Conservation (phyloP, 352 stramenopile species). For the Phytophthora capsici region DNA sequence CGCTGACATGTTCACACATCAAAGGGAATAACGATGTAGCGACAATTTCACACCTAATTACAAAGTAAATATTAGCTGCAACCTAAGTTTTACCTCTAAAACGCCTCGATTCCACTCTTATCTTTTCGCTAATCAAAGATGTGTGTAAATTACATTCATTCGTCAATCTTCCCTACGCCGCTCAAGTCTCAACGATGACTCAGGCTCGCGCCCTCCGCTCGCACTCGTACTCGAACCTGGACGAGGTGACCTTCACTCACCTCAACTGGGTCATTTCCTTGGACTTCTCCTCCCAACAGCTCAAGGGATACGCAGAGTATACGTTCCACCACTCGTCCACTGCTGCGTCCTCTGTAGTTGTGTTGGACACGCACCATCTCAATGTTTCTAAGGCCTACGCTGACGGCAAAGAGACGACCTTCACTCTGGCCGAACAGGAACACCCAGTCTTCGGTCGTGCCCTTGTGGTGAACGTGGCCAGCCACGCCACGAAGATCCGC, state of each 20-base stretch:
- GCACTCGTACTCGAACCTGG: slow-evolving; percentile 89
- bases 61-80: background rate
- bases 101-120: background rate
- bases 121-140: background rate
- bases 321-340: slow-evolving; percentile 53
- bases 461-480: slow-evolving; percentile 58
- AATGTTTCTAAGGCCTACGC: slow-evolving; percentile 65
- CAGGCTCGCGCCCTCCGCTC: slow-evolving; percentile 19
- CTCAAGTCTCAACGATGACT: slow-evolving; percentile 17
- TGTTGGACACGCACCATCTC: slow-evolving; percentile 90
- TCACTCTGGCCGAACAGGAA: slow-evolving; percentile 54
- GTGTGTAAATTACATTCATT: slow-evolving; percentile 24
- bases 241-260: slow-evolving; percentile 83
- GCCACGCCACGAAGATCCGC: slow-evolving; percentile 55
- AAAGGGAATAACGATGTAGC: background rate
- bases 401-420: slow-evolving; percentile 57
- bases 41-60: background rate
- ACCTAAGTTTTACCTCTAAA: background rate
- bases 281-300: slow-evolving; percentile 80
- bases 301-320: slow-evolving; percentile 89
- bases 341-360: slow-evolving; percentile 41
- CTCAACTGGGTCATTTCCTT: slow-evolving; percentile 88
- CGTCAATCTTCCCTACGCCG: slow-evolving; percentile 16
- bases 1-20: background rate
- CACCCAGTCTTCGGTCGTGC: slow-evolving; percentile 73